Base-by-base conservation (phyloP, 176 grass and related monocot species). In the Puya raimondii region DNA sequence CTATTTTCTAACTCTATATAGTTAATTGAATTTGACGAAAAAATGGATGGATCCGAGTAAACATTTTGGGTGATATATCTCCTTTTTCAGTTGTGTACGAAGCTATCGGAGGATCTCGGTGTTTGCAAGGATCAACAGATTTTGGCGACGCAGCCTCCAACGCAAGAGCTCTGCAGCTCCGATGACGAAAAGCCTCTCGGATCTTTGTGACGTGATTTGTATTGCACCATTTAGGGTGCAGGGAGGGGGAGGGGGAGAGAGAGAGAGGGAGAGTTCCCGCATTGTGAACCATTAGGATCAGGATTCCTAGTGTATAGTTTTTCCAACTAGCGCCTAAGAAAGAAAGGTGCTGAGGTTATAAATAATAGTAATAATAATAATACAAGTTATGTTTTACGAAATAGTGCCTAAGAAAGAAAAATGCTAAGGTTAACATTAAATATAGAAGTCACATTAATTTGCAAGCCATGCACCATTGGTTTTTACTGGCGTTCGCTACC, bases 41-140 rank as follows among this genome's bases (percentile, higher is more conserved):
- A 42, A 1, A 42, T 7, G 4, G 33, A 42, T 42, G 33, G 33
- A 42, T 42, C 27, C 1, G 33, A n/a, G 53, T 51, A 11, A 49
- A 18, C 48, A 29, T 61, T 58, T 2, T 4, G 64, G 16, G 50
- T 56, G 23, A 64, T 42, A 6, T 64, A 42, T 73, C 25, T 58
- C 29, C 29, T 11, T 68, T 59, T 78, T 71, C 84, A 97, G 94
- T 64, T 97, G 27, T 92, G 86, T 48, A 56, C 80, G 16, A 85
- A 56, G 69, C 68, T 97, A 25, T 85, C 82, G 50, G n/a, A 49
- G 42, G 84, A 90, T 56, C 64, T 97, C 16, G 80, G 89, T 12
- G 64, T 70, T 42, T 67, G 21, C 61, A 80, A 77, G 69, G 71
- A 54, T 21, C 82, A 96, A 29, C 73, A 89, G 49, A 86, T 86